A percentile compares a stretch with the other conserved stretches of the same genome.
These are phyloP conservation scores for Colletotrichum godetiae DNA, from an alignment of 2,329 filamentous ascomycete genomes.

Conservation along the genomic window DNA sequence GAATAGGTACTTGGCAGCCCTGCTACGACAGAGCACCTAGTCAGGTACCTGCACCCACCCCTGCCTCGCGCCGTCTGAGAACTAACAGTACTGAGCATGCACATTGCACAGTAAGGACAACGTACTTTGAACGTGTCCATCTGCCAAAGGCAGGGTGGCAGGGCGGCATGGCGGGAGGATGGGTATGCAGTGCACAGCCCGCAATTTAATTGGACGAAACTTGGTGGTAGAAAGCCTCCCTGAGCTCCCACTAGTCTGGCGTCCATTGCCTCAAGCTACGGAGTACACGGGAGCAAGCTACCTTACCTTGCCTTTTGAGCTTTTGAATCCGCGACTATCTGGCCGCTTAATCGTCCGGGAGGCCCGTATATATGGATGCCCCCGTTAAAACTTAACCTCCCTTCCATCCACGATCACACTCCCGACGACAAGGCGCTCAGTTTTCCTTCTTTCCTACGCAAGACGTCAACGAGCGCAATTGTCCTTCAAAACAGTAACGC, in stretches of 20 bases:
- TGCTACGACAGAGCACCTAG: not conserved
- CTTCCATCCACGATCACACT: not conserved
- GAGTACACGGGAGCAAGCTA: not conserved
- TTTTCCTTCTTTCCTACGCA: no score
- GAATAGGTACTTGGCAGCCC: not conserved
- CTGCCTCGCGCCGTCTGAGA: not conserved
- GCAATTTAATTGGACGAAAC: not conserved
- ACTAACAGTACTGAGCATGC: no score
- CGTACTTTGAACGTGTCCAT: not conserved
- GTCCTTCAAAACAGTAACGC: no score
- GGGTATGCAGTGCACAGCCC: not conserved
- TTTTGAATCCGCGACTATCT: not conserved
- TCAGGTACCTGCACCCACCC: not conserved
- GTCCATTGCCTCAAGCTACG: not conserved
- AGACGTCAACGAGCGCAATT: no score
- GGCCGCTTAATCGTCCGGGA: not conserved
- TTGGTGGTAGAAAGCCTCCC: not conserved
- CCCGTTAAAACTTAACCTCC: not conserved
- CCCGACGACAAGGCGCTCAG: not conserved
- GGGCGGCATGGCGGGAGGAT: not conserved
- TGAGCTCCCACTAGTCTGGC: not conserved
- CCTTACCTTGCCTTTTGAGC: not conserved
- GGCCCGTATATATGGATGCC: not conserved
- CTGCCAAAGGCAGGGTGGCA: not conserved
- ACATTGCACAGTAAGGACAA: not conserved